Evolutionary conservation across 768 basidiomycete genomes (phyloP).

Genomic region (Lyophyllum atratum): DNA sequence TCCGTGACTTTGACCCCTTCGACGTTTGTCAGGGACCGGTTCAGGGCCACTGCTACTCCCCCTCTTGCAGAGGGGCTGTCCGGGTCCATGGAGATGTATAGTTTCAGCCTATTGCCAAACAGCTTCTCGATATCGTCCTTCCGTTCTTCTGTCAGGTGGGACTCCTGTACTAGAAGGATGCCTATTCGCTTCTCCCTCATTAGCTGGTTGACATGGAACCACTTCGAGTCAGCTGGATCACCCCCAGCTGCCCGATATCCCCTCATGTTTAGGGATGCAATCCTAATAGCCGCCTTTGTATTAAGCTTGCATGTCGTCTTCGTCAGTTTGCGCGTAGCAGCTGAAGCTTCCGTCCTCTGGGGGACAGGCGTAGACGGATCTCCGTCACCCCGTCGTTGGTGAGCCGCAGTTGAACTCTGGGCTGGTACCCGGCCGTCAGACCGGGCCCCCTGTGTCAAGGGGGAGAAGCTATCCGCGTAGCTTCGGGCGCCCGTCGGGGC

Average conservation of each 20-base stretch:
- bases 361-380: too few relatives aligned
- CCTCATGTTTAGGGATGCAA: constrained; percentile 5
- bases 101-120: neutral
- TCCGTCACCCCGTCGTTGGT: too few relatives aligned
- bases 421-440: too few relatives aligned
- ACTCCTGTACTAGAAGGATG: neutral
- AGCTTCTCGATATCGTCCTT: neutral
- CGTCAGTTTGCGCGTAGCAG: too few relatives aligned
- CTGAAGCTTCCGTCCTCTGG: too few relatives aligned
- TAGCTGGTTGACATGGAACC: constrained; percentile 7
- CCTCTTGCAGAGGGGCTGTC: neutral
- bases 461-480: too few relatives aligned
- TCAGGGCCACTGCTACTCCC: constrained; percentile 1
- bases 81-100: neutral
- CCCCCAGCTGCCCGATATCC: neutral
- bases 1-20: neutral
- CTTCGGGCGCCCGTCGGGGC: too few relatives aligned
- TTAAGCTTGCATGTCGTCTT: neutral
- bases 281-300: constrained; percentile 2
- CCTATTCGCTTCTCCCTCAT: neutral
- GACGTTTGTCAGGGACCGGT: neutral
- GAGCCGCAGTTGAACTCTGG: too few relatives aligned
- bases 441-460: too few relatives aligned
- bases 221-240: neutral
- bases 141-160: neutral